A percentile compares a stretch with the other conserved stretches of the same genome.
Evolutionary conservation across 768 basidiomycete genomes (phyloP).

Genomic region (Tylopilus intermedius): DNA sequence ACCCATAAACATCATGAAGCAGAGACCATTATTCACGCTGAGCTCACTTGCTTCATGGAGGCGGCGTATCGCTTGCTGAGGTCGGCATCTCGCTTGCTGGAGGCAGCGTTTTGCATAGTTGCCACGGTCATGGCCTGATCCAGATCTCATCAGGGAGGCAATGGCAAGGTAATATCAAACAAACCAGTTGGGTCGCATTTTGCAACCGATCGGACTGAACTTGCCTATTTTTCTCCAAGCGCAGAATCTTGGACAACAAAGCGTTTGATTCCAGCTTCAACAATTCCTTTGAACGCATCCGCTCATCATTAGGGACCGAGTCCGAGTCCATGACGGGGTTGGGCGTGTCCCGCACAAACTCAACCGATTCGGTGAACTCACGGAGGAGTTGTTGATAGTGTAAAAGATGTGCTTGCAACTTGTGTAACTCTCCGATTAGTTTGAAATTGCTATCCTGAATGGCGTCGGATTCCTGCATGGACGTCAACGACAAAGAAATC

Average conservation of each 20-base stretch:
- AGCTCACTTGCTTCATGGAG: slow-evolving; percentile 31
- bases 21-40: not conserved
- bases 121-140: slow-evolving; percentile 42
- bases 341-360: slow-evolving; percentile 44
- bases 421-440: slow-evolving; percentile 42
- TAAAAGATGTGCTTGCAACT: slow-evolving; percentile 52
- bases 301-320: not conserved
- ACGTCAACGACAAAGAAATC: not conserved
- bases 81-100: slow-evolving; percentile 24
- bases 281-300: slow-evolving; percentile 1
- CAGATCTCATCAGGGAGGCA: not conserved
- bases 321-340: slow-evolving; percentile 44
- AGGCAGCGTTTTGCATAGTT: slow-evolving; percentile 19
- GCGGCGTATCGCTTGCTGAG: slow-evolving; percentile 33
- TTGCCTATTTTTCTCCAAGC: slow-evolving; percentile 27
- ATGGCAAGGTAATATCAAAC: no score
- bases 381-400: slow-evolving; percentile 51
- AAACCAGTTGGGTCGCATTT: slow-evolving; percentile 27
- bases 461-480: slow-evolving; percentile 45
- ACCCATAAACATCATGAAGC: not conserved
- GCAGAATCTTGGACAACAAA: slow-evolving; percentile 40
- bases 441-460: no score
- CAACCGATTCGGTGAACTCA: slow-evolving; percentile 49
- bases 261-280: slow-evolving; percentile 20
- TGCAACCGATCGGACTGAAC: slow-evolving; percentile 26